Evolutionary conservation across 2,329 filamentous ascomycete genomes (phyloP).

Genomic region (Arthrocladium fulminans): DNA sequence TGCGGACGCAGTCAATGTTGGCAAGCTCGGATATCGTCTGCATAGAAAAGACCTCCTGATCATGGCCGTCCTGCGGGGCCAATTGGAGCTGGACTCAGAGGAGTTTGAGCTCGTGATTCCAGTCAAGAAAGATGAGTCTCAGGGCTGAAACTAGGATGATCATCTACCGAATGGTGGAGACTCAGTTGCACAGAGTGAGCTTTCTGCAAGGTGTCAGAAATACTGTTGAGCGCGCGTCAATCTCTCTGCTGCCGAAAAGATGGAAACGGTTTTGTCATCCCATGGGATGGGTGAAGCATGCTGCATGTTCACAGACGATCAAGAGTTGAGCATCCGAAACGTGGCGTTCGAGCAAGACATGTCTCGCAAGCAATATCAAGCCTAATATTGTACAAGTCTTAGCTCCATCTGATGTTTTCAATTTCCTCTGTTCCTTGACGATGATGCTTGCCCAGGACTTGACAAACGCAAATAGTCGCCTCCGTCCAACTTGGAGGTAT

Average conservation of each 20-base stretch:
- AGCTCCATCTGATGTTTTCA: background rate
- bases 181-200: no score
- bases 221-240: no score
- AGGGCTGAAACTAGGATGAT: no score
- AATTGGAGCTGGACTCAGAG: constrained; percentile 30
- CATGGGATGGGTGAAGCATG: no score
- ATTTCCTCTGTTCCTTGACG: background rate
- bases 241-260: no score
- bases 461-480: background rate
- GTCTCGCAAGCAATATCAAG: constrained; percentile 11
- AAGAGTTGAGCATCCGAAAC: background rate
- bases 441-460: background rate
- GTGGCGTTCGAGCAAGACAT: background rate
- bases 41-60: constrained; percentile 38
- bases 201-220: no score
- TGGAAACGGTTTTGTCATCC: no score
- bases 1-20: constrained; percentile 27
- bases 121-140: constrained; percentile 4
- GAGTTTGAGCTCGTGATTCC: constrained; percentile 27
- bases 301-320: no score
- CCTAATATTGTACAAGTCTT: constrained; percentile 5
- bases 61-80: constrained; percentile 36
- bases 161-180: no score
- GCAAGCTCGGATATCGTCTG: constrained; percentile 27
- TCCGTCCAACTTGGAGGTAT: no score